These are phyloP conservation scores for Aspergillus sp. DNA, from an alignment of 2,329 filamentous ascomycete genomes.

Conservation along the genomic window DNA sequence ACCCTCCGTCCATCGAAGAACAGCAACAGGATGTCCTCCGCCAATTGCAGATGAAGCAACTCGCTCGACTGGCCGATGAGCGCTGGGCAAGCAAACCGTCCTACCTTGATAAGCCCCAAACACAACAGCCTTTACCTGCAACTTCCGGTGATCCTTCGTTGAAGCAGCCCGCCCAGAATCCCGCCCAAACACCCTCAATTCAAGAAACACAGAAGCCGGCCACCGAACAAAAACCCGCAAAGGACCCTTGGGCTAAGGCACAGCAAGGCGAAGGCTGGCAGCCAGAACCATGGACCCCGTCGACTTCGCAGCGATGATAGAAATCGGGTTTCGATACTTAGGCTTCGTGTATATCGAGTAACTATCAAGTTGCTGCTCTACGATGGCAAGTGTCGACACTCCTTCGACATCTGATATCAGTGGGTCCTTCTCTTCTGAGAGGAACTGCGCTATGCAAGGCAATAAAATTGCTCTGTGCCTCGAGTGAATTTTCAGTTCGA, in stretches of 20 bases:
- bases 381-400: too few species aligned
- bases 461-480: too few species aligned
- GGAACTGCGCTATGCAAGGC: too few species aligned
- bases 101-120: slow-evolving; percentile 52
- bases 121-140: slow-evolving; percentile 44
- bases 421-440: too few species aligned
- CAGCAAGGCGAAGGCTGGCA: slow-evolving; percentile 63
- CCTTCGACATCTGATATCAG: too few species aligned
- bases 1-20: slow-evolving; percentile 54
- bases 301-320: slow-evolving; percentile 33
- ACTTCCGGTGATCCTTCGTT: slow-evolving; percentile 39
- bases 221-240: slow-evolving; percentile 2
- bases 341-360: too few species aligned
- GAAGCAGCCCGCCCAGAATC: slow-evolving; percentile 24
- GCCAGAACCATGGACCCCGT: slow-evolving; percentile 58
- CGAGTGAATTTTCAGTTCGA: too few species aligned
- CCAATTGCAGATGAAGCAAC: slow-evolving; percentile 54
- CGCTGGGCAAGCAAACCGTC: slow-evolving; percentile 58
- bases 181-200: neutral
- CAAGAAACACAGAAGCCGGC: slow-evolving; percentile 3
- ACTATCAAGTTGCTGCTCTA: too few species aligned
- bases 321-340: too few species aligned
- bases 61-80: slow-evolving; percentile 57
- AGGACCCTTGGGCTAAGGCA: slow-evolving; percentile 56
- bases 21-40: slow-evolving; percentile 54